Evolutionary conservation across 2,329 filamentous ascomycete genomes (phyloP), one percentile per base, ranked within the genome.

Genomic region (Claviceps citrina): DNA sequence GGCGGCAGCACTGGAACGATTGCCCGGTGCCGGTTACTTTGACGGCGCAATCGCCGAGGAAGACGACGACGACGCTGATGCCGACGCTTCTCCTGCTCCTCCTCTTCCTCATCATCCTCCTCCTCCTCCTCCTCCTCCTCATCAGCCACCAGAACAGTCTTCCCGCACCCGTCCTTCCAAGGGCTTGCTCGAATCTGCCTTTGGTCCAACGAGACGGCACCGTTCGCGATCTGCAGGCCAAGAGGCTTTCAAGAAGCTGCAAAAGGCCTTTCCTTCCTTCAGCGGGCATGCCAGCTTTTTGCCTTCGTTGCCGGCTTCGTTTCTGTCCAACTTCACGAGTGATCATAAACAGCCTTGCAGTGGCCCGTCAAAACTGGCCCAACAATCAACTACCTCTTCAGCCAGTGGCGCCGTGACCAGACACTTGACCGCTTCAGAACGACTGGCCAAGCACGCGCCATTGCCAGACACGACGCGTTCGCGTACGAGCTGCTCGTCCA

Each of bases 191-290:
- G 60, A 65, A 9, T 56, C 59, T 4, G 66, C 70, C 2, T 66
- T 75, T 40, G 58, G 60, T n/a, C 59, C 62, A 15, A 59, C 56
- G 7, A 62, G 70, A 38, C 63, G 65, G 33, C 58, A 62, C 10
- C 62, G 74, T 16, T 70, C 74, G 15, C 63, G 66, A 13, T 78
- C 74, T 2, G 65, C 65, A 3, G 68, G 74, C 12, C 64, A 71
- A 26, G 73, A 77, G 40, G 68, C 72, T 5, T 52, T 78, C 20
- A 75, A 66, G 52, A 70, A 64, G 46, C 53, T 78, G 32, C 70
- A 70, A 32, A 73, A 69, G 44, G 71, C 66, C 0, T 52, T 78
- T 7, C 71, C 73, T 2, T 76, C 71, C 5, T 60, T 75, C 26
- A 45, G 44, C 33, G 44, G 53, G 5, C 51, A 57, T 2, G 45